phyloP scores from a whole-genome alignment of 208 protist species.

The Acanthamoeba divionensis region DNA sequence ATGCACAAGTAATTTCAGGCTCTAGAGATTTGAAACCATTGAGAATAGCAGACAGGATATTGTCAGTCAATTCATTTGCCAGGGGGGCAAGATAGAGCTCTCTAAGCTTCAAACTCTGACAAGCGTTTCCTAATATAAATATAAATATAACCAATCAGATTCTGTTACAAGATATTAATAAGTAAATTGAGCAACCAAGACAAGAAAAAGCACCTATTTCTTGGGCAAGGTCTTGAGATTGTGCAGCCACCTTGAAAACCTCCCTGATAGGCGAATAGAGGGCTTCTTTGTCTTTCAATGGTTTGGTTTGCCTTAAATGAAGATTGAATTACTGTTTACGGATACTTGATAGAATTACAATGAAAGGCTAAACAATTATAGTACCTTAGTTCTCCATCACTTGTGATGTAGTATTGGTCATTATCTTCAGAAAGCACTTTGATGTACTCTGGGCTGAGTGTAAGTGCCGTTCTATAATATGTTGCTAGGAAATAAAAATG shows the following conservation, averaged over 20 bases:
- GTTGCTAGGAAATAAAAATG: not conserved
- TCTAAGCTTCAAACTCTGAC: not conserved
- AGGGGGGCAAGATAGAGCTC: slow-evolving; percentile 13
- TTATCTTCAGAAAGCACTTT: not conserved
- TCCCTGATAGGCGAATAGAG: not conserved
- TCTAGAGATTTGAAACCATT: not conserved
- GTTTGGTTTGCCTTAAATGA: not conserved
- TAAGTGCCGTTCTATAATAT: slow-evolving; percentile 7
- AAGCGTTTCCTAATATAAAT: not conserved
- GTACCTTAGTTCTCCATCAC: not conserved
- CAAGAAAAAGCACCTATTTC: not conserved
- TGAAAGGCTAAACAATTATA: not conserved
- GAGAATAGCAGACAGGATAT: not conserved
- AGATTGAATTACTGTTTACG: not conserved
- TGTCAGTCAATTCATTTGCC: not conserved
- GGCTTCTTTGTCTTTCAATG: not conserved
- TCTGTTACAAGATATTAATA: too few species aligned
- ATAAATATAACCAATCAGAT: too few species aligned
- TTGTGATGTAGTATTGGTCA: slow-evolving; percentile 7
- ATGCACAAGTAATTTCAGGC: not conserved
- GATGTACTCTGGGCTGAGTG: slow-evolving; percentile 33
- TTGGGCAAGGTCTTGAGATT: not conserved
- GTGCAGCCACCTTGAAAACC: not conserved
- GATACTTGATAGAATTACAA: not conserved
- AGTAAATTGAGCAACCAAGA: too few species aligned